Conservation (phyloP, 1,284 basidiomycete genomes). For the Ganoderma boninense region DNA sequence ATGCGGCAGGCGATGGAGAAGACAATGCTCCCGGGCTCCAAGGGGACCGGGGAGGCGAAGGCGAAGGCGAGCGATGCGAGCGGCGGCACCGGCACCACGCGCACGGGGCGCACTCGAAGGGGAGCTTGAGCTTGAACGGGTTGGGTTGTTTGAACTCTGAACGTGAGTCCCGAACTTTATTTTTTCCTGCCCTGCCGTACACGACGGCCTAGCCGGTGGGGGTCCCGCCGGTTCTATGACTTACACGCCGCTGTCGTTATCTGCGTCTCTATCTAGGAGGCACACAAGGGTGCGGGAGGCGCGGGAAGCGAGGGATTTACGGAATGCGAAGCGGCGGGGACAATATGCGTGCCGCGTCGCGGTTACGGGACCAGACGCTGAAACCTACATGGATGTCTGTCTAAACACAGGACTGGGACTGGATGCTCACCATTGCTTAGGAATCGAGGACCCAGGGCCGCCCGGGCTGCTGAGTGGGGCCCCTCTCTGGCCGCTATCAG, state of each 20-base stretch:
- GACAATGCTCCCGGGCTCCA: conserved; percentile 34
- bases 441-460: conserved; percentile 9
- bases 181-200: conserved; percentile 23
- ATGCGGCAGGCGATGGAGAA: conserved; percentile 37
- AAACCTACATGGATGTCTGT: conserved; percentile 8
- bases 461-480: background rate
- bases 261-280: background rate
- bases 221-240: conserved; percentile 14
- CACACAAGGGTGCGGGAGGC: background rate
- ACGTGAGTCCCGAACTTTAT: conserved; percentile 11
- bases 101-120: conserved; percentile 25
- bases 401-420: conserved; percentile 2
- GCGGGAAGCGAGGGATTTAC: conserved; percentile 8
- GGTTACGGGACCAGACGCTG: conserved; percentile 3
- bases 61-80: conserved; percentile 17
- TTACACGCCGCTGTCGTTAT: conserved; percentile 12
- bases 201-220: conserved; percentile 3
- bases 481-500: conserved; percentile 17
- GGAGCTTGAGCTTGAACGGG: conserved; percentile 20
- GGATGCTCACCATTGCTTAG: background rate
- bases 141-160: conserved; percentile 7
- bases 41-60: conserved; percentile 8
- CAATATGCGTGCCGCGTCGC: background rate
- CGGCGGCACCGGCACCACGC: conserved; percentile 8
- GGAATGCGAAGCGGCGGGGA: conserved; percentile 11